A percentile compares a stretch with the other conserved stretches of the same genome.
These are phyloP conservation scores for Suillus luteus DNA, from an alignment of 768 basidiomycete genomes.

Conservation along the genomic window DNA sequence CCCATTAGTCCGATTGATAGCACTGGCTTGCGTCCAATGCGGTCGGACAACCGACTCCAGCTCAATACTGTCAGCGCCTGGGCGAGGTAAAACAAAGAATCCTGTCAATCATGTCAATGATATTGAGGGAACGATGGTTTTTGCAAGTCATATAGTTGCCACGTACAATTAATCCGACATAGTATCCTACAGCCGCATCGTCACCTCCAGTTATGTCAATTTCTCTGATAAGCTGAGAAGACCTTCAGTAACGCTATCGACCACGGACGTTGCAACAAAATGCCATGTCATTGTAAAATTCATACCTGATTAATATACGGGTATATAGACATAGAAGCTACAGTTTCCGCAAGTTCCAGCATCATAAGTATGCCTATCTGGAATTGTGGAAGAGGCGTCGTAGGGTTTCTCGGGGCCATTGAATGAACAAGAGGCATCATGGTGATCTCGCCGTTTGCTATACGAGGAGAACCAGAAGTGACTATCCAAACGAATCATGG, in stretches of 20 bases:
- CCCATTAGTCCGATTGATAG: constrained; percentile 58
- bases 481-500: neutral
- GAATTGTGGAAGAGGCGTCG: neutral
- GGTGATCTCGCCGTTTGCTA: neutral
- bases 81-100: constrained; percentile 61
- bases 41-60: constrained; percentile 66
- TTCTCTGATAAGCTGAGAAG: constrained; percentile 55
- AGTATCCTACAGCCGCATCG: constrained; percentile 65
- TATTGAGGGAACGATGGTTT: neutral
- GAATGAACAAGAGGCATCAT: neutral
- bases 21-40: constrained; percentile 61
- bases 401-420: neutral
- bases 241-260: neutral
- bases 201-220: constrained; percentile 67
- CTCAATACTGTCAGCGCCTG: constrained; percentile 61
- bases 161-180: constrained; percentile 61
- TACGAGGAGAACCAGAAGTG: neutral
- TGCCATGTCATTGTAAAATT: neutral
- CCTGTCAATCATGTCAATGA: constrained; percentile 36
- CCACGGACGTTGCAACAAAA: neutral
- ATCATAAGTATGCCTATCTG: neutral
- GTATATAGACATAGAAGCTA: neutral
- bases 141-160: neutral
- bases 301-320: constrained; percentile 4
- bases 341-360: neutral